A percentile compares a stretch with the other conserved stretches of the same genome.
phyloP scores from a whole-genome alignment of 345 rosid genomes.

The Aquilaria yunnanensis region DNA sequence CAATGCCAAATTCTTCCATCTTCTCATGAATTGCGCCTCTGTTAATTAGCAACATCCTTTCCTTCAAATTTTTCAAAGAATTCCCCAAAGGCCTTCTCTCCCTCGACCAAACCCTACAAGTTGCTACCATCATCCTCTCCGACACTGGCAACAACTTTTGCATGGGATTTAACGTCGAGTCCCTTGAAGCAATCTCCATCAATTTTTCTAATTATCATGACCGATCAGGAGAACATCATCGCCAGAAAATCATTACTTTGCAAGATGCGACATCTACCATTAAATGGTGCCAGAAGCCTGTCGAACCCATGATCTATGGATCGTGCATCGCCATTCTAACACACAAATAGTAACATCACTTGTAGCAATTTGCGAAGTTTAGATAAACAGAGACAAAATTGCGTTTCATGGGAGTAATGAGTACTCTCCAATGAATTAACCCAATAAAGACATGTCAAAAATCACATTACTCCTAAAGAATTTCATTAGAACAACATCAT shows the following conservation, averaged over 20 bases:
- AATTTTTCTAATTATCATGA: conserved; percentile 32
- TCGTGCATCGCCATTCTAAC: conserved; percentile 44
- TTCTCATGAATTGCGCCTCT: conserved; percentile 56
- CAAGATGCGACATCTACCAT: conserved; percentile 72
- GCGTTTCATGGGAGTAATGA: too few relatives aligned
- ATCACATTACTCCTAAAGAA: too few relatives aligned
- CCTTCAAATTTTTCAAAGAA: conserved; percentile 60
- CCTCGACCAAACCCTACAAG: conserved; percentile 61
- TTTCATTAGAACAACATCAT: too few relatives aligned
- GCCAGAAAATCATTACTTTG: conserved; percentile 48
- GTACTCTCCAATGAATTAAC: too few relatives aligned
- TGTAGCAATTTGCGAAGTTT: too few relatives aligned
- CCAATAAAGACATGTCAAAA: too few relatives aligned
- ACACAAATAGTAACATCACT: too few relatives aligned
- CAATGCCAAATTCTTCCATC: conserved; percentile 41
- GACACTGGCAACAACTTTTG: conserved; percentile 75
- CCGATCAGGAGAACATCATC: conserved; percentile 41
- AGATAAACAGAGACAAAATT: too few relatives aligned
- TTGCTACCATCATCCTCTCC: conserved; percentile 42
- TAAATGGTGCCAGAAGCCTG: conserved; percentile 77
- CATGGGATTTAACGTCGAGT: conserved; percentile 65
- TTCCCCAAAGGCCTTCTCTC: conserved; percentile 49
- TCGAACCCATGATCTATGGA: conserved; percentile 59
- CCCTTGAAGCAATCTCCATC: conserved; percentile 19
- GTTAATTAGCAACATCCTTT: conserved; percentile 44